Evolutionary conservation across 345 rosid species (phyloP), one percentile per base, ranked within the genome.

Genomic region (Camelina hispida): DNA sequence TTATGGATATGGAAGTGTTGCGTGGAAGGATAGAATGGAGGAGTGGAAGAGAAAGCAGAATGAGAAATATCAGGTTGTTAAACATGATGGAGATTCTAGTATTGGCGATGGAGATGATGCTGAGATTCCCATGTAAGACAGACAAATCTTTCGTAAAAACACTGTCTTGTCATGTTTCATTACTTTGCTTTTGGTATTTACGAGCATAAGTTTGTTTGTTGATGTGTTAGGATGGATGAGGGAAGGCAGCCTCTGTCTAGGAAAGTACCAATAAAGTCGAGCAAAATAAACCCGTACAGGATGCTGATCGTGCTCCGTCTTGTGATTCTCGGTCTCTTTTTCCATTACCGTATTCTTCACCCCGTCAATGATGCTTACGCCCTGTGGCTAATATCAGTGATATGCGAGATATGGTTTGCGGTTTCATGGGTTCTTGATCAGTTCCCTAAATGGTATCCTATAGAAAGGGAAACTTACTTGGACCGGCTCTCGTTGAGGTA

Each of bases 381-480:
- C 23, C 78, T 91, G 75, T 93, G 97, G 98, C 81, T 93, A 44
- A 84, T 85, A 20, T 93, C 98, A 0, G 91, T 89, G 54, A 86
- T 93, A 42, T 93, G 98, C 56, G 98, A 93, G 62, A 85, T 93
- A 79, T 93, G 98, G 98, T 93, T 93, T 81, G 97, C 93, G 3
- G 84, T 84, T 38, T 93, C 98, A n/a, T 93, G 98, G 98, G 92
- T 93, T 69, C 77, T 91, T 55, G 98, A 93, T 84, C 98, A 93
- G 81, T 86, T 93, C 69, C 97, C 93, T 9, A 87, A 93, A 80
- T 91, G 98, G 97, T 78, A 59, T 71, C 97, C 98, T 23, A 85
- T 93, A 66, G 78, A 84, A 22, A 83, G 97, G 44, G 98, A 93
- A 79, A 91, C 97, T 56, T 93, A 91, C 83, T 89, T 93, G 37